Conservation (phyloP, 2,329 filamentous ascomycete species). For the Lachnellula arida region DNA sequence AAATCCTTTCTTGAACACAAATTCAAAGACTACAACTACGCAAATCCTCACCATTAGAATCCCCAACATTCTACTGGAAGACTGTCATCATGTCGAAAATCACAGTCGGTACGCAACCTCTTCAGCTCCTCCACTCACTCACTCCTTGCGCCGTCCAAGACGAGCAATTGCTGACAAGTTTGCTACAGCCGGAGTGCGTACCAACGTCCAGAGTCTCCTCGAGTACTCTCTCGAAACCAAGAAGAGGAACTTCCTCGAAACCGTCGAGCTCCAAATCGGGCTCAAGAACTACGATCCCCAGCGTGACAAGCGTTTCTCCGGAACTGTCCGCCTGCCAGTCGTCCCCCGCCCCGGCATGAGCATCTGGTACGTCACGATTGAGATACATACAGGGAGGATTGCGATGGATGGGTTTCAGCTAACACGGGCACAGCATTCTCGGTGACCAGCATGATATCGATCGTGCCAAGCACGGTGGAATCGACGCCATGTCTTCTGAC, state of each 20-base stretch:
- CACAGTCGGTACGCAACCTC: constrained; percentile 57
- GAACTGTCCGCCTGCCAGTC: constrained; percentile 91
- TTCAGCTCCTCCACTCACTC: neutral
- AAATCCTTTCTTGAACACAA: constrained; percentile 4
- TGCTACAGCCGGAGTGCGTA: constrained; percentile 82
- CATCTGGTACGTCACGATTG: constrained; percentile 59
- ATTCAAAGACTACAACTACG: constrained; percentile 21
- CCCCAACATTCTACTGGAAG: constrained; percentile 69
- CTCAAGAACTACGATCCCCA: constrained; percentile 99
- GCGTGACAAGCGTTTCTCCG: constrained; percentile 99
- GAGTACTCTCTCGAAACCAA: constrained; percentile 93
- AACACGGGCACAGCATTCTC: constrained; percentile 57
- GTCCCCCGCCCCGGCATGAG: constrained; percentile 88
- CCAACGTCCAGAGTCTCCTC: constrained; percentile 88
- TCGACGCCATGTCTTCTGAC: constrained; percentile 97
- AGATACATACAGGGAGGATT: neutral
- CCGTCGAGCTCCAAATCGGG: constrained; percentile 86
- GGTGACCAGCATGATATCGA: constrained; percentile 98
- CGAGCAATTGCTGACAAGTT: constrained; percentile 18
- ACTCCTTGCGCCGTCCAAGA: neutral
- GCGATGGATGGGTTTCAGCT: constrained; percentile 20
- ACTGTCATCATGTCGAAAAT: constrained; percentile 87
- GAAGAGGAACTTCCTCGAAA: constrained; percentile 98
- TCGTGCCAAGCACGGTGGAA: constrained; percentile 97
- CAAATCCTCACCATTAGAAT: constrained; percentile 71